Evolutionary conservation across 2,329 filamentous ascomycete species (phyloP).

Genomic region (Fusarium equiseti): DNA sequence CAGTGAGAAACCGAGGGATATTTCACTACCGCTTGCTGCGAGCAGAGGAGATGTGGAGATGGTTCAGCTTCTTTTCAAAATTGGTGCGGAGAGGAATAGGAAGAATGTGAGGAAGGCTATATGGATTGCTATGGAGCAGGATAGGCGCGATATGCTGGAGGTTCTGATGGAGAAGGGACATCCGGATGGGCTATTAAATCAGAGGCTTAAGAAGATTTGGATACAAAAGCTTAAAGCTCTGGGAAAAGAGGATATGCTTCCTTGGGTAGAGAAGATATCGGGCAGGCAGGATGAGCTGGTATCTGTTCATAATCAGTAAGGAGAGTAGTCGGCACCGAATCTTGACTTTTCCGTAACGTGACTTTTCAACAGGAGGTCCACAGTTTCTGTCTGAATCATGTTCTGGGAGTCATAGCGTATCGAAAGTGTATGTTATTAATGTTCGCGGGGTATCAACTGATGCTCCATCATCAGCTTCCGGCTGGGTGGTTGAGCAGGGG

Average conservation of each 20-base stretch:
- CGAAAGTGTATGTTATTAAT: too few species aligned
- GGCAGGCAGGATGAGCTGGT: not conserved
- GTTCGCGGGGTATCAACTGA: too few species aligned
- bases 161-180: not conserved
- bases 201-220: not conserved
- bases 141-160: not conserved
- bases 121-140: not conserved
- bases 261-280: not conserved
- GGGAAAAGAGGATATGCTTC: not conserved
- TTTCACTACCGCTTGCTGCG: not conserved
- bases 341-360: too few species aligned
- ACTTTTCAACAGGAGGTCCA: too few species aligned
- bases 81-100: not conserved
- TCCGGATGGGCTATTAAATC: not conserved
- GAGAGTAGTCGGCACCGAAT: too few species aligned
- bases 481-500: too few species aligned
- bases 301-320: not conserved
- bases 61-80: not conserved
- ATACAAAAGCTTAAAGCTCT: not conserved
- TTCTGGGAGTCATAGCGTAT: too few species aligned
- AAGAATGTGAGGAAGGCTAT: slow-evolving; percentile 12
- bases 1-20: not conserved
- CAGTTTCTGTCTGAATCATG: too few species aligned
- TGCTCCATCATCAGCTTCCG: too few species aligned
- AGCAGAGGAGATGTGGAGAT: not conserved